These are phyloP conservation scores for Candida fluviatilis DNA, from an alignment of 805 yeast genomes.

Conservation along the genomic window DNA sequence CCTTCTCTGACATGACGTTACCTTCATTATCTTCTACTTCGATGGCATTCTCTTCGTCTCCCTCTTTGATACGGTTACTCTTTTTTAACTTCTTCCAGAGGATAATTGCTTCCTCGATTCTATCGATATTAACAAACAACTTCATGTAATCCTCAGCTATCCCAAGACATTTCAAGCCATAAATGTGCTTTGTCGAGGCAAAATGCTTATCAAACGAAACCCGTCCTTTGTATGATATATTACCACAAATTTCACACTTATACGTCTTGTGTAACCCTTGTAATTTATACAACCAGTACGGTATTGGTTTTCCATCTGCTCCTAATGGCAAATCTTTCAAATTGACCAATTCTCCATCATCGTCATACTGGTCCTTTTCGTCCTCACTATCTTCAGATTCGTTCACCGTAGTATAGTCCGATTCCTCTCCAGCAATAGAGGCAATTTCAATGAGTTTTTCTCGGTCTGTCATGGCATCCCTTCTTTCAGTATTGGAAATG, in stretches of 20 bases:
- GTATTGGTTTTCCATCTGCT: conserved; percentile 87
- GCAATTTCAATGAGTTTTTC: conserved; percentile 55
- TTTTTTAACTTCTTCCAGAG: conserved; percentile 49
- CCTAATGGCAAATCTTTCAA: conserved; percentile 73
- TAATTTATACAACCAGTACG: conserved; percentile 86
- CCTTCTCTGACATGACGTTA: conserved; percentile 81
- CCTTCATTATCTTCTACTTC: conserved; percentile 94
- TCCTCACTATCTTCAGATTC: conserved; percentile 21
- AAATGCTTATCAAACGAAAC: conserved; percentile 72
- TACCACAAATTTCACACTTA: conserved; percentile 85
- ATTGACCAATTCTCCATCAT: conserved; percentile 33
- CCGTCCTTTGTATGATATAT: conserved; percentile 68
- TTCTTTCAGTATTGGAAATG: conserved; percentile 58
- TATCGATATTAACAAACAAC: conserved; percentile 59
- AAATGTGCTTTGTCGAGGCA: conserved; percentile 59
- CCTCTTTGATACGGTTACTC: conserved; percentile 32
- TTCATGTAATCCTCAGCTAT: conserved; percentile 43
- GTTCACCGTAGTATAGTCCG: conserved; percentile 37
- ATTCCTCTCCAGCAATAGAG: conserved; percentile 34
- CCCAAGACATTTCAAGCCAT: conserved; percentile 75
- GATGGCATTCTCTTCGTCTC: conserved; percentile 49
- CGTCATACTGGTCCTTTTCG: conserved; percentile 18
- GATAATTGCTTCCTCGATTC: conserved; percentile 62
- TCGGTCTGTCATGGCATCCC: conserved; percentile 61
- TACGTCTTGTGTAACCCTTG: conserved; percentile 77